A percentile compares a stretch with the other conserved stretches of the same genome.
Evolutionary conservation across 2,329 filamentous ascomycete genomes (phyloP).

Genomic region (Bipolaris zeicola): DNA sequence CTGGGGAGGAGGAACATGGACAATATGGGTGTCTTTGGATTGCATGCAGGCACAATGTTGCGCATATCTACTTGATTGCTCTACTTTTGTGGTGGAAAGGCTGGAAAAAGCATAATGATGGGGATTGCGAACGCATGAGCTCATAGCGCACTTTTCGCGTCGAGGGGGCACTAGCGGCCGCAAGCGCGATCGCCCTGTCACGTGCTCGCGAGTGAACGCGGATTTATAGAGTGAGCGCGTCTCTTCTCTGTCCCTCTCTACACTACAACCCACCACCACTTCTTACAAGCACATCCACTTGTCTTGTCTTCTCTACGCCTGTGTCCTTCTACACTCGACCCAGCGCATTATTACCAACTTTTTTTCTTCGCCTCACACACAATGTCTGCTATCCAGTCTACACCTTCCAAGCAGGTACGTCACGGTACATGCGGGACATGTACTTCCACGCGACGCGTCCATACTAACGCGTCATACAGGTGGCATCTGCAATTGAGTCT

Average conservation of each 20-base stretch:
- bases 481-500: conserved; percentile 81
- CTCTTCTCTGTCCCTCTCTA: conserved; percentile 20
- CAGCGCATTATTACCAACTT: conserved; percentile 16
- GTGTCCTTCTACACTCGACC: conserved; percentile 17
- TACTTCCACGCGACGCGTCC: conserved; percentile 34
- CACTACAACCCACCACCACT: conserved; percentile 33
- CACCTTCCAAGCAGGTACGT: conserved; percentile 73
- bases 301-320: conserved; percentile 25
- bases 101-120: conserved; percentile 11
- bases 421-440: conserved; percentile 23
- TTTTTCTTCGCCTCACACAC: conserved; percentile 30
- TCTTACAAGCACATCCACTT: conserved; percentile 20
- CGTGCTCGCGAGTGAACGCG: conserved; percentile 25
- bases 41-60: neutral
- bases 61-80: neutral
- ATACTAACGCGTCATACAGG: conserved; percentile 61
- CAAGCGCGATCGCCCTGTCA: conserved; percentile 23
- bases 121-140: conserved; percentile 23
- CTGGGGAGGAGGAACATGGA: neutral
- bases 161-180: conserved; percentile 24
- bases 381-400: conserved; percentile 77
- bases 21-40: conserved; percentile 27
- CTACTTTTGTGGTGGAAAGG: neutral
- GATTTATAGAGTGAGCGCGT: conserved; percentile 34
- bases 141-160: conserved; percentile 36